Conservation (phyloP, 2,329 filamentous ascomycete species). For the Cadophora luteo-olivacea region DNA sequence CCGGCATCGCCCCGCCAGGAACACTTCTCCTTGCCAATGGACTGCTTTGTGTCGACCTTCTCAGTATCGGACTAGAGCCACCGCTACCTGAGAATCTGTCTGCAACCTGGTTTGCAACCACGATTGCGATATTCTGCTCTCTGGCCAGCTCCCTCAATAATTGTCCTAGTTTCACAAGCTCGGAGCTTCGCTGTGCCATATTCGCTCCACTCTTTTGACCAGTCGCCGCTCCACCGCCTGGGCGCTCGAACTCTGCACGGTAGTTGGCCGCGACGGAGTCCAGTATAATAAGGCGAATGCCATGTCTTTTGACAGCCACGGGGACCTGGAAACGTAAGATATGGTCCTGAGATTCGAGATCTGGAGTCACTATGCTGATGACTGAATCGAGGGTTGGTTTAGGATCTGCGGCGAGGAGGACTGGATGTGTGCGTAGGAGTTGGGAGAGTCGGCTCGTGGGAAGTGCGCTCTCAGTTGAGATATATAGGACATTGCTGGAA, state of each 20-base stretch:
- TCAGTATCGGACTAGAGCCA: slow-evolving; percentile 28
- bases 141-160: slow-evolving; percentile 78
- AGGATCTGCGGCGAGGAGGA: slow-evolving; percentile 54
- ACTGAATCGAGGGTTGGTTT: slow-evolving; percentile 76
- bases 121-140: slow-evolving; percentile 77
- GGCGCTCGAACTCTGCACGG: slow-evolving; percentile 82
- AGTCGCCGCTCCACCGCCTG: slow-evolving; percentile 51
- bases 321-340: slow-evolving; percentile 93
- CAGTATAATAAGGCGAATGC: slow-evolving; percentile 81
- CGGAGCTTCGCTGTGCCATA: slow-evolving; percentile 77
- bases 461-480: slow-evolving; percentile 89
- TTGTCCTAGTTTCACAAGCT: slow-evolving; percentile 79
- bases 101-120: slow-evolving; percentile 94
- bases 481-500: slow-evolving; percentile 81
- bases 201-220: slow-evolving; percentile 49
- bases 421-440: slow-evolving; percentile 72
- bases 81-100: slow-evolving; percentile 70
- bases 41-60: slow-evolving; percentile 36
- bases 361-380: slow-evolving; percentile 81
- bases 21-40: slow-evolving; percentile 34
- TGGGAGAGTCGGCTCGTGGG: slow-evolving; percentile 83
- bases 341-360: slow-evolving; percentile 94
- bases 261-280: slow-evolving; percentile 97
- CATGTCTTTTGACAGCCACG: slow-evolving; percentile 76
- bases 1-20: slow-evolving; percentile 31